phyloP scores from a whole-genome alignment of 2,329 filamentous ascomycete species.

The Dichotomopilus funicola region DNA sequence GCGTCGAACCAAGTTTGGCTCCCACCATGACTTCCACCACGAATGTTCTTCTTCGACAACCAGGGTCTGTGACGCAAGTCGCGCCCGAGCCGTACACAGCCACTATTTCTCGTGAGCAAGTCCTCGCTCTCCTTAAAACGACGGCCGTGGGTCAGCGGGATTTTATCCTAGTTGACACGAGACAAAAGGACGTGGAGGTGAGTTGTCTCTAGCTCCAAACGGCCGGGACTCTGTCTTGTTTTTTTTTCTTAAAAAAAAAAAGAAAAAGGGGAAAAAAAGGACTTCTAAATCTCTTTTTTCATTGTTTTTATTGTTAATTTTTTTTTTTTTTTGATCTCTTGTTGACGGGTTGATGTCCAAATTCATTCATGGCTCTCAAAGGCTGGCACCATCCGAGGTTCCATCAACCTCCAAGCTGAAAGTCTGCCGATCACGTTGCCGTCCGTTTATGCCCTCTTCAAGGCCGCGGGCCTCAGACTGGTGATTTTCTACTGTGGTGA shows the following conservation, averaged over 20 bases:
- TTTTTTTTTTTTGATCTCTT: background rate
- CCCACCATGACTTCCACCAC: no score
- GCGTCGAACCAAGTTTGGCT: no score
- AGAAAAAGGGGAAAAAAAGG: no score
- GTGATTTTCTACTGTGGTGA: slow-evolving; percentile 46
- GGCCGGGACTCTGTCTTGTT: no score
- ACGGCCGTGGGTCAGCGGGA: slow-evolving; percentile 19
- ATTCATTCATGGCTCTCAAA: slow-evolving; percentile 19
- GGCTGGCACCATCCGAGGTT: slow-evolving; percentile 51
- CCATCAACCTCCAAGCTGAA: slow-evolving; percentile 47
- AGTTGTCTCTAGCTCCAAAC: background rate
- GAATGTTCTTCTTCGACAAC: background rate
- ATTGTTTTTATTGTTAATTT: no score
- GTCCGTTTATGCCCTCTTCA: slow-evolving; percentile 37
- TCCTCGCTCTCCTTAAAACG: slow-evolving; percentile 15
- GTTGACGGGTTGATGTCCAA: background rate
- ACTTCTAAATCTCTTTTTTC: no score
- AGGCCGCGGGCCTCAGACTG: slow-evolving; percentile 33
- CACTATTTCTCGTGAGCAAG: slow-evolving; percentile 19
- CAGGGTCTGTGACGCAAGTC: slow-evolving; percentile 21
- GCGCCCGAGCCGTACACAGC: slow-evolving; percentile 14
- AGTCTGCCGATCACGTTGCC: slow-evolving; percentile 39
- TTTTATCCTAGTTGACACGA: slow-evolving; percentile 35
- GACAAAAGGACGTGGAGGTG: slow-evolving; percentile 38
- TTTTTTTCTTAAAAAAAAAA: no score